A percentile compares a stretch with the other conserved stretches of the same genome.
Conservation (phyloP, 1,284 basidiomycete genomes). For the Agroathelia rolfsii region DNA sequence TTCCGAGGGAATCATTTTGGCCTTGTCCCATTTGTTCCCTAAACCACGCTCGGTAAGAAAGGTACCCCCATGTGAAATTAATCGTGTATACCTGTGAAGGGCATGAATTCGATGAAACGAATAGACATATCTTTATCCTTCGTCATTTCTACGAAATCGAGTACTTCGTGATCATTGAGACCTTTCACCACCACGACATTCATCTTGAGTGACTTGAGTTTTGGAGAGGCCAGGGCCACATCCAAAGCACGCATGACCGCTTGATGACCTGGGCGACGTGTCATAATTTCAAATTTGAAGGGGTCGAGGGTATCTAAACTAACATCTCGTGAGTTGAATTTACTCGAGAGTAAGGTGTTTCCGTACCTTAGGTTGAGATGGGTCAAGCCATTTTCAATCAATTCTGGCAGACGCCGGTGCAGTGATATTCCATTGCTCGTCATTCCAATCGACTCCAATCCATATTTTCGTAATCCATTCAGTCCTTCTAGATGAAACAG, state of each 20-base stretch:
- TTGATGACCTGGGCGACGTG: constrained; percentile 65
- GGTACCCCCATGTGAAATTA: constrained; percentile 6
- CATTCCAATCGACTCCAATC: constrained; percentile 74
- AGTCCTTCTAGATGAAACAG: constrained; percentile 35
- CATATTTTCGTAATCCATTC: constrained; percentile 43
- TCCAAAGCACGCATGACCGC: constrained; percentile 66
- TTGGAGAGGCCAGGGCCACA: constrained; percentile 40
- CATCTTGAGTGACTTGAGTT: constrained; percentile 59
- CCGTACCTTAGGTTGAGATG: constrained; percentile 73
- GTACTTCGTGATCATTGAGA: constrained; percentile 71
- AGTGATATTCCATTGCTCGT: constrained; percentile 78
- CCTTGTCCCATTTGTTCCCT: constrained; percentile 83
- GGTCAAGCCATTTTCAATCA: constrained; percentile 67
- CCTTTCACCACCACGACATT: constrained; percentile 79
- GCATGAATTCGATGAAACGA: constrained; percentile 91
- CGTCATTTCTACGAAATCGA: constrained; percentile 73
- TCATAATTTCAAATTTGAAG: constrained; percentile 82
- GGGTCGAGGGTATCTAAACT: constrained; percentile 83
- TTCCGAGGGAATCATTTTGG: constrained; percentile 71
- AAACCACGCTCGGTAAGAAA: constrained; percentile 4
- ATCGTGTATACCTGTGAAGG: constrained; percentile 62
- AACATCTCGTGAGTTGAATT: constrained; percentile 1
- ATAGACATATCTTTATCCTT: constrained; percentile 55
- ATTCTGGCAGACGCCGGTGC: constrained; percentile 56
- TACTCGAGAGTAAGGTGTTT: constrained; percentile 3